These are phyloP conservation scores for Aspergillus saccharolyticus DNA, from an alignment of 495 filamentous ascomycete species.

Conservation along the genomic window DNA sequence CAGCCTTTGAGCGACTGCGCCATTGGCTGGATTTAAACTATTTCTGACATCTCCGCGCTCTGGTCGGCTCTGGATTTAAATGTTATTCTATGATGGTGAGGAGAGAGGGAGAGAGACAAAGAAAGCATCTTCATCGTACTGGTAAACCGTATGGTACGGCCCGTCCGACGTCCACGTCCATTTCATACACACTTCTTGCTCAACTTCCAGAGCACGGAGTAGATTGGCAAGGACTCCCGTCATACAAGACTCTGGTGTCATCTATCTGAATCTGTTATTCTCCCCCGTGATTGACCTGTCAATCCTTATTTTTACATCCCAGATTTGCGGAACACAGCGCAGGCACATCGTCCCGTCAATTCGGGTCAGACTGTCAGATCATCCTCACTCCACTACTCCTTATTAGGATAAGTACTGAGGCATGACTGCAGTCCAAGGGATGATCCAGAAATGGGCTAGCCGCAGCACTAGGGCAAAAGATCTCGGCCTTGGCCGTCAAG, in stretches of 20 bases:
- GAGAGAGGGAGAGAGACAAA: neutral
- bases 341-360: slow-evolving; percentile 18
- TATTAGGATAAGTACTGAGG: no score
- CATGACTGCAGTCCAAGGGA: neutral
- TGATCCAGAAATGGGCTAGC: slow-evolving; percentile 4
- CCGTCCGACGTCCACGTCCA: no score
- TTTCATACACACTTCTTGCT: no score
- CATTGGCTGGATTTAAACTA: neutral
- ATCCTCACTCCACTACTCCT: slow-evolving; percentile 6
- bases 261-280: neutral
- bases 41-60: neutral
- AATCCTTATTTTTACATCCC: slow-evolving; percentile 2
- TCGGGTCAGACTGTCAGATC: slow-evolving; percentile 18
- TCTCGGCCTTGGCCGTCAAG: slow-evolving; percentile 14
- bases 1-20: neutral
- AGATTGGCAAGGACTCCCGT: neutral
- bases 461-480: slow-evolving; percentile 6
- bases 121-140: no score
- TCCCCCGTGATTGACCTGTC: slow-evolving; percentile 2
- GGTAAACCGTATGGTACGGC: no score
- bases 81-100: neutral
- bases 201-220: no score
- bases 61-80: neutral
- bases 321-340: no score
- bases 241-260: neutral